Percentiles rank a stretch among this genome's conserved stretches.
Conservation (phyloP, 169 alveolate genomes). For the Eimeria falciformis region DNA sequence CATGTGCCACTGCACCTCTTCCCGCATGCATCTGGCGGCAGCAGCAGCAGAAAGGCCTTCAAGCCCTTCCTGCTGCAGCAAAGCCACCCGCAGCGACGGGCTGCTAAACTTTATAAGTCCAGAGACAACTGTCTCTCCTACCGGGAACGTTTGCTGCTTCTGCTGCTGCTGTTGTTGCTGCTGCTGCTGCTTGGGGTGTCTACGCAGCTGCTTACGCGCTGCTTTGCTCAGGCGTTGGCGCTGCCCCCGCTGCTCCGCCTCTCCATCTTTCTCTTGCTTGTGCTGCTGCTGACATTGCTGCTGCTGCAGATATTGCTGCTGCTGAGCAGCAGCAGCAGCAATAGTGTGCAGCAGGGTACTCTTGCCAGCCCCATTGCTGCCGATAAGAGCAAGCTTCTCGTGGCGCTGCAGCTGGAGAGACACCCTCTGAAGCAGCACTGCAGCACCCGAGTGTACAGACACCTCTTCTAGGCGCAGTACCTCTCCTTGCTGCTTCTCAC, state of each 20-base stretch:
- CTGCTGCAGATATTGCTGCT: slow-evolving; percentile 25
- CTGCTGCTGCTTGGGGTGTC: slow-evolving; percentile 28
- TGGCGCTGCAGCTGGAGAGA: slow-evolving; percentile 62
- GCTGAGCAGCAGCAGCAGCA: slow-evolving; percentile 52
- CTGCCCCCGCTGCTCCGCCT: slow-evolving; percentile 7
- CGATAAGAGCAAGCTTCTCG: slow-evolving; percentile 63
- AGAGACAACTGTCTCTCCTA: slow-evolving; percentile 13
- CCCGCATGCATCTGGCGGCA: slow-evolving; percentile 12
- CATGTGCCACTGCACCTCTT: slow-evolving; percentile 19
- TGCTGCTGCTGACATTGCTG: neutral
- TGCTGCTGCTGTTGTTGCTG: slow-evolving; percentile 55
- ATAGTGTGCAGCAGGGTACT: slow-evolving; percentile 63
- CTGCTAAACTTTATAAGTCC: neutral
- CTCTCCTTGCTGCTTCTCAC: neutral
- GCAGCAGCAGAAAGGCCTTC: slow-evolving; percentile 42
- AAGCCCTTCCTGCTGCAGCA: slow-evolving; percentile 72
- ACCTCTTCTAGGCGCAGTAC: slow-evolving; percentile 56
- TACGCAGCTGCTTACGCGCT: slow-evolving; percentile 49
- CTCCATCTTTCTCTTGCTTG: neutral
- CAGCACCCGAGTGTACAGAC: slow-evolving; percentile 57
- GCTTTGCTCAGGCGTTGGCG: slow-evolving; percentile 33
- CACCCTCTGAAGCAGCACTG: slow-evolving; percentile 62
- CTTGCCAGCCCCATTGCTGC: slow-evolving; percentile 79
- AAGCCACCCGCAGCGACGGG: slow-evolving; percentile 36
- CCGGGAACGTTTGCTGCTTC: neutral